Conservation (phyloP, 2,329 filamentous ascomycete genomes). For the Penicillium glabrum region DNA sequence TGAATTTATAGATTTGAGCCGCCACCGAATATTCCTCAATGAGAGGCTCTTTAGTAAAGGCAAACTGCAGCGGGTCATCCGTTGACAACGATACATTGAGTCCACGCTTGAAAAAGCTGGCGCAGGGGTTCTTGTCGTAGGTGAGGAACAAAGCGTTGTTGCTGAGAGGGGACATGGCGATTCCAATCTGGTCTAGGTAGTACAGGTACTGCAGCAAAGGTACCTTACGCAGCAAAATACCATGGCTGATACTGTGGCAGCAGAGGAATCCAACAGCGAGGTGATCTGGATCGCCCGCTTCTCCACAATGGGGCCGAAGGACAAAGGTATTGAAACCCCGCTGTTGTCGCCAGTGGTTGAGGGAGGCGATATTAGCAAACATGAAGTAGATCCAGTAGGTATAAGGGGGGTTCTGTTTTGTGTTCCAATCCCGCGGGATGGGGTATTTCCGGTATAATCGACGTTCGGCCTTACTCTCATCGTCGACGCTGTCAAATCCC, state of each 20-base stretch:
- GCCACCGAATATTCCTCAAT: constrained; percentile 99
- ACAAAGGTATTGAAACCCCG: constrained; percentile 96
- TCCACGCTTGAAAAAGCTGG: constrained; percentile 91
- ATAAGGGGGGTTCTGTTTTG: constrained; percentile 94
- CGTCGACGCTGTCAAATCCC: constrained; percentile 95
- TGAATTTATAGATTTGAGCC: constrained; percentile 97
- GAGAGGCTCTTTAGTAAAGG: constrained; percentile 95
- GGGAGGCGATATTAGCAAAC: constrained; percentile 87
- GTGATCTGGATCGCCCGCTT: constrained; percentile 96
- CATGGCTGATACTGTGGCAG: constrained; percentile 96
- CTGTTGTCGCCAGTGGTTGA: constrained; percentile 88
- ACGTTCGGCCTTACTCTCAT: constrained; percentile 94
- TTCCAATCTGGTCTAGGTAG: constrained; percentile 96
- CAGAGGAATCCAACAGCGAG: constrained; percentile 86
- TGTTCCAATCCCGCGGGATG: constrained; percentile 82
- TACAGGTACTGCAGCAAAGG: constrained; percentile 95
- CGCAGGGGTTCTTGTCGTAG: constrained; percentile 94
- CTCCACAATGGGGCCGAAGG: constrained; percentile 89
- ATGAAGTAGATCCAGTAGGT: constrained; percentile 99
- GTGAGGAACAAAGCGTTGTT: constrained; percentile 97
- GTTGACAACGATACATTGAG: constrained; percentile 95
- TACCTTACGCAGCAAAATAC: constrained; percentile 87
- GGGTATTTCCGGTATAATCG: constrained; percentile 96
- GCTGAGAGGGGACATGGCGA: constrained; percentile 98
- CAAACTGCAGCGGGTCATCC: constrained; percentile 95